Base-by-base conservation (phyloP, 148 eudicot species). In the Talinum fruticosum region DNA sequence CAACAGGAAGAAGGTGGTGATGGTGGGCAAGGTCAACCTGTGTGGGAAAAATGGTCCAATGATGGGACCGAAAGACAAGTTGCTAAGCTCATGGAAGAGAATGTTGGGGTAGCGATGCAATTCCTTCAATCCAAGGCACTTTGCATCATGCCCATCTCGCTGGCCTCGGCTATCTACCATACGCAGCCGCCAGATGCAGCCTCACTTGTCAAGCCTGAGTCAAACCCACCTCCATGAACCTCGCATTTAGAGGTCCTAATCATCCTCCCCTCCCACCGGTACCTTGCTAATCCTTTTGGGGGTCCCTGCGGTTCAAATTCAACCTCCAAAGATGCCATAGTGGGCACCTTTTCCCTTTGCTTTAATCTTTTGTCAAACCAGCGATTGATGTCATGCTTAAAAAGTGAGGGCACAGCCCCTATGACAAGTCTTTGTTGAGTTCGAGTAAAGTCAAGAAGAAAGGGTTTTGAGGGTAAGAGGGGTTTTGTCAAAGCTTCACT, bases 21-120 rank as follows among this genome's bases (percentile, higher is more conserved):
- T 76, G 90, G 85, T 76, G 97, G 93, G 74, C 82, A 83, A 57
- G 81, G 86, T 69, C 94, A 93, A 81, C 92, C 94, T 21, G 97
- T 89, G 18, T 96, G 99, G 99, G 99, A 93, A 83, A 92, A 93
- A 82, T 96, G 96, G 99, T 96, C 97, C 18, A 93, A 86, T n/a
- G 99, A 96, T 66, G 99, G 99, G 74, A 95, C 99, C 29, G 99
- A 95, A 83, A 76, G 90, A 75, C 99, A 95, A 82, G 99, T 95
- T 13, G 99, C 99, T 24, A 95, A 91, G 79, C 93, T 95, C 29
- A 92, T 95, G 99, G 99, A 95, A 79, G 99, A 95, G 78, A 91
- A 96, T 72, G 93, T 96, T 0, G 99, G 99, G 72, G 92, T 97
- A 59, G 99, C 99, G 21, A 93, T 96, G 99, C 99, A 96, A 75